Percentiles rank a stretch among this genome's conserved stretches.
These are phyloP conservation scores for Actinomortierella ambigua DNA, from an alignment of 371 early-diverging fungal species.

Conservation along the genomic window DNA sequence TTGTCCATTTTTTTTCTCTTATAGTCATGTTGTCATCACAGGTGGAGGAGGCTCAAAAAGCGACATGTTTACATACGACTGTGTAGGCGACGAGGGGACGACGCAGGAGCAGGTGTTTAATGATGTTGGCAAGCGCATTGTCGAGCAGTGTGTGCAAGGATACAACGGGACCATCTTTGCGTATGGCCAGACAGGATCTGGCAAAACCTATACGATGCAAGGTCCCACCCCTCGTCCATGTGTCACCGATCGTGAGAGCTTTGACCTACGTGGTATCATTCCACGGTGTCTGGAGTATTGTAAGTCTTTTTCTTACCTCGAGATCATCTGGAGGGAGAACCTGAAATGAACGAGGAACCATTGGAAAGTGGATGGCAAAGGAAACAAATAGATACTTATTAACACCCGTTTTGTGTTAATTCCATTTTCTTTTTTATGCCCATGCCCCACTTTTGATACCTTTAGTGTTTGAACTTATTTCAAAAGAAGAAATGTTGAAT, in stretches of 20 bases:
- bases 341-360: not conserved
- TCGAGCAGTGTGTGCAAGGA: slow-evolving; percentile 76
- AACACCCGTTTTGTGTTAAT: too few relatives aligned
- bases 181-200: slow-evolving; percentile 90
- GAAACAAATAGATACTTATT: too few relatives aligned
- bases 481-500: slow-evolving; percentile 47
- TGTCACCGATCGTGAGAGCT: slow-evolving; percentile 31
- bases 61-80: slow-evolving; percentile 63
- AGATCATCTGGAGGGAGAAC: not conserved
- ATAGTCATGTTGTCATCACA: slow-evolving; percentile 21
- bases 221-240: slow-evolving; percentile 55
- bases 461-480: slow-evolving; percentile 55
- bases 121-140: slow-evolving; percentile 65
- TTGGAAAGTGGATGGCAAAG: not conserved
- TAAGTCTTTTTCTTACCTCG: slow-evolving; percentile 11
- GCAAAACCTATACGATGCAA: slow-evolving; percentile 90
- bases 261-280: slow-evolving; percentile 55
- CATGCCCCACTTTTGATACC: not conserved
- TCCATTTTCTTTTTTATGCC: too few relatives aligned
- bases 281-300: slow-evolving; percentile 64
- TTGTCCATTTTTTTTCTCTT: not conserved
- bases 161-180: slow-evolving; percentile 91
- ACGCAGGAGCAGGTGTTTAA: slow-evolving; percentile 58
- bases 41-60: slow-evolving; percentile 41
- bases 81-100: slow-evolving; percentile 53